Percentiles rank a stretch among this genome's conserved stretches.
phyloP scores from a whole-genome alignment of 169 alveolate genomes.

The Ophryocystis elektroscirrha region DNA sequence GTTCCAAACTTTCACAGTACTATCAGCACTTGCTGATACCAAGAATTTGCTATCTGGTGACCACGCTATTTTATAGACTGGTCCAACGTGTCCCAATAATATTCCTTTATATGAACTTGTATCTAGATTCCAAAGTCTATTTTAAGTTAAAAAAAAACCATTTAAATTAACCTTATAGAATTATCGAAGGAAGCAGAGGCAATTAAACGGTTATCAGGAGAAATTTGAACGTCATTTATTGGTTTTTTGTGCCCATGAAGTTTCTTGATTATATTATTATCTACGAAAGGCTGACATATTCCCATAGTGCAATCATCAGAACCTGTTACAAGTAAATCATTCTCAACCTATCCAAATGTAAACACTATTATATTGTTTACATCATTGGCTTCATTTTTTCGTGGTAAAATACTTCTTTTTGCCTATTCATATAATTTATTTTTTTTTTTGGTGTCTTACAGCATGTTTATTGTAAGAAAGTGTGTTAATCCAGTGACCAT shows the following conservation, averaged over 20 bases:
- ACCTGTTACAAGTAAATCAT: slow-evolving; percentile 82
- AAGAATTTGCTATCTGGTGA: slow-evolving; percentile 78
- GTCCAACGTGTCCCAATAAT: slow-evolving; percentile 89
- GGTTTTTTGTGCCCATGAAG: slow-evolving; percentile 88
- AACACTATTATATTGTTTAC: not conserved
- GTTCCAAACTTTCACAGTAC: slow-evolving; percentile 80
- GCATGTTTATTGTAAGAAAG: slow-evolving; percentile 74
- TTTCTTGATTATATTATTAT: slow-evolving; percentile 25
- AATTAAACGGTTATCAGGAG: slow-evolving; percentile 84
- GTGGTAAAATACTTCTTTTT: slow-evolving; percentile 22
- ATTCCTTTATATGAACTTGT: slow-evolving; percentile 69
- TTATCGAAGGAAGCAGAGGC: slow-evolving; percentile 95
- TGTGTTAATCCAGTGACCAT: slow-evolving; percentile 97
- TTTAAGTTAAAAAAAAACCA: not conserved
- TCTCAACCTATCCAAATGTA: slow-evolving; percentile 17
- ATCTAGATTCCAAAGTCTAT: slow-evolving; percentile 53
- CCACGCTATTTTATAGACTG: slow-evolving; percentile 87
- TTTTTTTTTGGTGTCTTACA: slow-evolving; percentile 50
- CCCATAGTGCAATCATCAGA: slow-evolving; percentile 89
- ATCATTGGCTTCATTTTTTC: slow-evolving; percentile 8
- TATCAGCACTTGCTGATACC: slow-evolving; percentile 76
- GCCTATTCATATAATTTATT: slow-evolving; percentile 58
- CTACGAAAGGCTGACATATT: slow-evolving; percentile 50
- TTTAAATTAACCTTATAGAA: slow-evolving; percentile 44
- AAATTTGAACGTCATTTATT: slow-evolving; percentile 77